These are phyloP conservation scores for Cladorrhinum sp. DNA, from an alignment of 2,329 filamentous ascomycete species.

Conservation along the genomic window DNA sequence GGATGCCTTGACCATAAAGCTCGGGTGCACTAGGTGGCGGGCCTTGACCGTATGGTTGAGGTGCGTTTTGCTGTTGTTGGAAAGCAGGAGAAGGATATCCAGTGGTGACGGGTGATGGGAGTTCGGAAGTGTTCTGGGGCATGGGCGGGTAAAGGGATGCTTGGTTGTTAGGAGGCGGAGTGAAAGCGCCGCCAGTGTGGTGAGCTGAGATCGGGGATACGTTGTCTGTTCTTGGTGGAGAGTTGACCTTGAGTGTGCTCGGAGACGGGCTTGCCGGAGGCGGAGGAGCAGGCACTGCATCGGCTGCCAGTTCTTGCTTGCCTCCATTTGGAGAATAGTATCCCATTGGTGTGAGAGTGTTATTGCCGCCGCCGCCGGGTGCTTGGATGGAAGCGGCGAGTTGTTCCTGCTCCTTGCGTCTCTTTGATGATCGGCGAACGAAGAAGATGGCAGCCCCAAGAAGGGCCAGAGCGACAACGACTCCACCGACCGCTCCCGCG, in stretches of 20 bases:
- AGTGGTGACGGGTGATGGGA: conserved; percentile 1
- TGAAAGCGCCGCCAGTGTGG: conserved; percentile 22
- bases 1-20: conserved; percentile 27
- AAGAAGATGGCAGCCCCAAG: conserved; percentile 38
- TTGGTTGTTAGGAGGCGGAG: conserved; percentile 23
- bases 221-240: conserved; percentile 23
- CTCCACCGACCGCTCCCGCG: conserved; percentile 35
- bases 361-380: not conserved
- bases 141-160: conserved; percentile 12
- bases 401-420: conserved; percentile 15
- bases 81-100: conserved; percentile 14
- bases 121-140: conserved; percentile 17
- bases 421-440: conserved; percentile 30
- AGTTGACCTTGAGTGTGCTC: conserved; percentile 27
- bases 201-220: conserved; percentile 29
- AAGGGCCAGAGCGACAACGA: conserved; percentile 31
- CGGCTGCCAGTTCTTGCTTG: conserved; percentile 28
- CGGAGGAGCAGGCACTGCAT: conserved; percentile 15
- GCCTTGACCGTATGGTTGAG: conserved; percentile 22
- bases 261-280: conserved; percentile 32
- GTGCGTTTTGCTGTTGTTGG: conserved; percentile 11
- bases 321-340: conserved; percentile 22
- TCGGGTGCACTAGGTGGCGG: conserved; percentile 21
- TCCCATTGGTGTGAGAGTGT: conserved; percentile 5
- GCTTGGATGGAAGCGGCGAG: not conserved